These are phyloP conservation scores for Lanmaoa pseudosensibilis DNA, from an alignment of 768 basidiomycete genomes.

Conservation along the genomic window DNA sequence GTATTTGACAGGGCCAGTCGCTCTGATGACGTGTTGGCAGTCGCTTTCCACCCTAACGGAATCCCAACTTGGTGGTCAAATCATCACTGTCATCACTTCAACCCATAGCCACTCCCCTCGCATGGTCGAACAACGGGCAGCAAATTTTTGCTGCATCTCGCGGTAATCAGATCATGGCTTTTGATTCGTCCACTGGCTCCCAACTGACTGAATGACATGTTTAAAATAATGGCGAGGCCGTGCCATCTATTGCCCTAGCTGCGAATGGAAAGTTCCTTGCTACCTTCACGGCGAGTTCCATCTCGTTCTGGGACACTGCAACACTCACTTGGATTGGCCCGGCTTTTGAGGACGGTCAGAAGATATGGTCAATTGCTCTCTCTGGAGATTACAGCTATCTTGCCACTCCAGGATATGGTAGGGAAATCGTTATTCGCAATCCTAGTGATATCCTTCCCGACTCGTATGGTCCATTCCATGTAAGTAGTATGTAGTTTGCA, in stretches of 20 bases:
- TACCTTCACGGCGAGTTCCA: background rate
- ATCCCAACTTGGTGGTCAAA: too few species aligned
- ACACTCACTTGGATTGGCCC: background rate
- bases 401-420: background rate
- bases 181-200: background rate
- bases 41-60: constrained; percentile 1
- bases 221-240: too few species aligned
- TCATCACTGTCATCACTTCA: too few species aligned
- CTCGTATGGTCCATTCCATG: background rate
- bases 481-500: background rate
- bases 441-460: background rate
- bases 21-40: too few species aligned
- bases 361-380: background rate
- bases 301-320: background rate
- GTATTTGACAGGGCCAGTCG: background rate
- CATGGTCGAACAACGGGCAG: background rate
- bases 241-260: background rate
- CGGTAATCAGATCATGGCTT: background rate
- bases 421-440: background rate
- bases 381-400: background rate
- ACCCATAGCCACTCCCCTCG: background rate
- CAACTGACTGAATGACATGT: background rate
- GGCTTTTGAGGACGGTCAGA: background rate
- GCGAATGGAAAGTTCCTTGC: background rate
- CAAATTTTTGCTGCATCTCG: background rate